Evolutionary conservation across 495 filamentous ascomycete species (phyloP).

Genomic region (Amniculicola lignicola): DNA sequence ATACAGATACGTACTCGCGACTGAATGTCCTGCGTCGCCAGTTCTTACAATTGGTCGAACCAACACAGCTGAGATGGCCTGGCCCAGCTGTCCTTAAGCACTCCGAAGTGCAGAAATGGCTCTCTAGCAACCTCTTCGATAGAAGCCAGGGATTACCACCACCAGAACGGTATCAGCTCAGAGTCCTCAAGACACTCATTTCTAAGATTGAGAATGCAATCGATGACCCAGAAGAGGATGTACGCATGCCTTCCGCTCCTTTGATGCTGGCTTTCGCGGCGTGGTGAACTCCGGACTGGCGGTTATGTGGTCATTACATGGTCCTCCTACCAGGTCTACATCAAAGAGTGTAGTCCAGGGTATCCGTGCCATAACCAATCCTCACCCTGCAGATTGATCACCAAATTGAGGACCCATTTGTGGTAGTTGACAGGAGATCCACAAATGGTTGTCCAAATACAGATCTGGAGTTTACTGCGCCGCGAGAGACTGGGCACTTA

Average conservation of each 20-base stretch:
- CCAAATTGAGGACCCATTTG: too few relatives aligned
- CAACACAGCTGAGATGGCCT: conserved; percentile 56
- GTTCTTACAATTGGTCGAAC: conserved; percentile 65
- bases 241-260: conserved; percentile 49
- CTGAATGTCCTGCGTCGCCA: conserved; percentile 55
- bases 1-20: conserved; percentile 21
- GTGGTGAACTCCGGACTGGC: too few relatives aligned
- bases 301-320: too few relatives aligned
- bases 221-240: conserved; percentile 76
- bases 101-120: conserved; percentile 55
- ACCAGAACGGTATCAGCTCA: conserved; percentile 64
- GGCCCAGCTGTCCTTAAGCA: conserved; percentile 50
- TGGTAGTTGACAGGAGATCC: too few relatives aligned
- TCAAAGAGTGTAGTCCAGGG: too few relatives aligned
- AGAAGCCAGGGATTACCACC: conserved; percentile 51
- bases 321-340: too few relatives aligned
- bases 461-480: too few relatives aligned
- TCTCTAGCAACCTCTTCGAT: conserved; percentile 65
- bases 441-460: too few relatives aligned
- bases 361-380: too few relatives aligned
- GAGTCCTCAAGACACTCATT: conserved; percentile 67
- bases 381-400: too few relatives aligned
- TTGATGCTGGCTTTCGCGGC: too few relatives aligned
- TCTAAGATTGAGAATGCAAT: conserved; percentile 64
- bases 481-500: too few relatives aligned